Conservation (phyloP, 495 filamentous ascomycete genomes). For the Elasticomyces elasticus region DNA sequence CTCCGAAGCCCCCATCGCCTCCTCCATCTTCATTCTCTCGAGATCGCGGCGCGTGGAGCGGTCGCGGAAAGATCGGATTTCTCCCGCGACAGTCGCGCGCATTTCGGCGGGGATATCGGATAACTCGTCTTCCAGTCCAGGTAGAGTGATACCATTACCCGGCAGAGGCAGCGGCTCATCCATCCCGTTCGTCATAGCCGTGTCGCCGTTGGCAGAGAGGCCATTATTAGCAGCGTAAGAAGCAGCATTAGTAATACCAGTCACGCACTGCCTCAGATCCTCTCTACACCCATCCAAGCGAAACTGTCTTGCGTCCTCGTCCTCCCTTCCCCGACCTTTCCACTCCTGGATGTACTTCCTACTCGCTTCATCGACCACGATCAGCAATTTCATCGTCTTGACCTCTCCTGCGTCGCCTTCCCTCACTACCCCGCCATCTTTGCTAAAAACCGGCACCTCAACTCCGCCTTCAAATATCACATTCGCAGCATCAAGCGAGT, state of each 20-base stretch:
- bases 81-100: constrained; percentile 90
- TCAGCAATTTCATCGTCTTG: constrained; percentile 52
- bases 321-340: constrained; percentile 54
- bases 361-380: constrained; percentile 75
- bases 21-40: constrained; percentile 76
- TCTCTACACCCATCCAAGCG: constrained; percentile 59
- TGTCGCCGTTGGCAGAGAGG: constrained; percentile 55
- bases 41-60: constrained; percentile 77
- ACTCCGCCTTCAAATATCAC: constrained; percentile 69
- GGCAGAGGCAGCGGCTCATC: constrained; percentile 34
- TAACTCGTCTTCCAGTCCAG: constrained; percentile 85
- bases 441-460: constrained; percentile 72
- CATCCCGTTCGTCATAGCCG: constrained; percentile 56
- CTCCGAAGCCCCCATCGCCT: constrained; percentile 85
- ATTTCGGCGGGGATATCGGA: constrained; percentile 92
- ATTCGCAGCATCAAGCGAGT: constrained; percentile 76
- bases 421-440: constrained; percentile 44
- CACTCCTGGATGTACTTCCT: constrained; percentile 73
- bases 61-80: constrained; percentile 90
- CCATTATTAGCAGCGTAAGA: constrained; percentile 34
- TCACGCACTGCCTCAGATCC: constrained; percentile 53
- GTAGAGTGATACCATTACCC: constrained; percentile 84
- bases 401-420: constrained; percentile 38
- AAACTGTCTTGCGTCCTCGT: constrained; percentile 53
- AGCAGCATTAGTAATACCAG: constrained; percentile 60